Conservation (phyloP, 2,329 filamentous ascomycete species). For the Metarhizium anisopliae region DNA sequence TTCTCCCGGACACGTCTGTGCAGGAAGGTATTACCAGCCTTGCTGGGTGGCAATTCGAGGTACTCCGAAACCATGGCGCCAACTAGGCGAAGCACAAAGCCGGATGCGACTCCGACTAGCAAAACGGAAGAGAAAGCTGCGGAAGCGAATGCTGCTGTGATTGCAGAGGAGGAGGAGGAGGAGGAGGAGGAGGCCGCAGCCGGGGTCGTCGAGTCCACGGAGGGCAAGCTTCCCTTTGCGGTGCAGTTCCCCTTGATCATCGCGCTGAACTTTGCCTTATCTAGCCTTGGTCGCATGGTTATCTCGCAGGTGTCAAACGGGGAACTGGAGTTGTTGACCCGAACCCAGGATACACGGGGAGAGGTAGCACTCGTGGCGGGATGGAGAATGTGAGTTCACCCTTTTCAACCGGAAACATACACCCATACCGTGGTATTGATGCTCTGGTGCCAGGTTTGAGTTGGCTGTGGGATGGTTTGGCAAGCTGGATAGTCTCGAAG, state of each 20-base stretch:
- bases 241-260: conserved; percentile 46
- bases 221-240: conserved; percentile 28
- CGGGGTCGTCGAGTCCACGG: neutral
- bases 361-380: conserved; percentile 47
- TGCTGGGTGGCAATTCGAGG: neutral
- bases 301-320: conserved; percentile 50
- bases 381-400: conserved; percentile 45
- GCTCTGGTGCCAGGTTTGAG: conserved; percentile 43
- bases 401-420: neutral
- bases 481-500: conserved; percentile 64
- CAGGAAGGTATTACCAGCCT: neutral
- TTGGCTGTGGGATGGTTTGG: conserved; percentile 65
- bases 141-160: conserved; percentile 1
- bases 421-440: conserved; percentile 5
- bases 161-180: conserved; percentile 9
- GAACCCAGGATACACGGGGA: conserved; percentile 50
- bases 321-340: conserved; percentile 60
- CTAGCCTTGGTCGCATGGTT: conserved; percentile 54
- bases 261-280: conserved; percentile 50
- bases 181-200: conserved; percentile 6
- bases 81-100: conserved; percentile 14
- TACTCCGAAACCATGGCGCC: conserved; percentile 9
- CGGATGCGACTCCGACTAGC: conserved; percentile 8
- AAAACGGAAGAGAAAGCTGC: neutral
- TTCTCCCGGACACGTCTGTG: neutral